Base-by-base conservation (phyloP, 2,329 filamentous ascomycete species). In the Hymenoscyphus scutula region DNA sequence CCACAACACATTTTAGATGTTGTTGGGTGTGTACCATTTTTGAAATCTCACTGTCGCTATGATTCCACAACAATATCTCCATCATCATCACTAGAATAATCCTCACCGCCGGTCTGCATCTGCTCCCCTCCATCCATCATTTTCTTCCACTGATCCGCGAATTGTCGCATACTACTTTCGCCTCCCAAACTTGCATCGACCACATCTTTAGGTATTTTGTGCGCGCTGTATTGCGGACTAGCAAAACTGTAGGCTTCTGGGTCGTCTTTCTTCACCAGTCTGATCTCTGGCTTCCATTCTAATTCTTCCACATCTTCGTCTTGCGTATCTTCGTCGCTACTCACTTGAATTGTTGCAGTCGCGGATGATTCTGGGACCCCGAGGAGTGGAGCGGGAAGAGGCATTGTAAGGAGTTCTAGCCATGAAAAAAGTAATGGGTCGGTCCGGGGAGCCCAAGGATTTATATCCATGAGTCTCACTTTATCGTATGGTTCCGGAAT, bases 181-280 rank as follows among this genome's bases (percentile, higher is more conserved):
- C 90, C 89, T 1, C 83, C 83, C 68, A 84, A 71, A 68, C 85
- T 84, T 23, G 87, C 87, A 69, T 89, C 86, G 1, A 97, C 93
- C 1, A 98, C 92, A 70, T 99, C 95, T 75, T 89, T 92, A 0
- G 95, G 95, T 69, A 99, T 78, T 77, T 98, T 99, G 74, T 98
- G 94, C 2, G 95, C 94, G 65, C 92, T 97, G 76, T 96, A 98
- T 72, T 94, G 90, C 1, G 92, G 85, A 4, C 90, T 89, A 67
- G 85, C 87, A 74, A 97, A 96, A 69, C 89, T 90, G 74, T 92
- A 95, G 0, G 93, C 93, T 64, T 94, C 90, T 0, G 93, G 92
- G 68, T 98, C 94, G 67, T 94, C 89, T 74, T 88, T 87, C 69
- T 89, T 86, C 55, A 99, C 85, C 8, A 98, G 81, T 51, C 94